A percentile compares a stretch with the other conserved stretches of the same genome.
Evolutionary conservation across 1,139 yeast genomes (phyloP).

Genomic region (Kodamaea fungicola): DNA sequence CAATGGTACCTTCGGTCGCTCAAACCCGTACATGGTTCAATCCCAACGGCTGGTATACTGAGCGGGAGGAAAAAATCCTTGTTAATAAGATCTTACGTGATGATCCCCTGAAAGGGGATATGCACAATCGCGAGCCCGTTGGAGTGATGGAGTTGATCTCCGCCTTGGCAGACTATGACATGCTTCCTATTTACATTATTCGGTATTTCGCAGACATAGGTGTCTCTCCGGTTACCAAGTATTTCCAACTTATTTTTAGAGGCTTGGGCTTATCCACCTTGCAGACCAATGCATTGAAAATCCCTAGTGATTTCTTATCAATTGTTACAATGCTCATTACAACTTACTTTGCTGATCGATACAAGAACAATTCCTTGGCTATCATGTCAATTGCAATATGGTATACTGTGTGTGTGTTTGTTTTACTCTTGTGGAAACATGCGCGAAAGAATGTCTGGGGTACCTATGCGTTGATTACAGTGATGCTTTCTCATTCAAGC

Average conservation of each 20-base stretch:
- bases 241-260: slow-evolving; percentile 50
- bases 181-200: slow-evolving; percentile 52
- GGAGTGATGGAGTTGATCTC: slow-evolving; percentile 33
- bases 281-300: slow-evolving; percentile 49
- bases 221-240: slow-evolving; percentile 36
- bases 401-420: slow-evolving; percentile 14
- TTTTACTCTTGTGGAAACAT: slow-evolving; percentile 16
- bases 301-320: slow-evolving; percentile 42
- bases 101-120: slow-evolving; percentile 70
- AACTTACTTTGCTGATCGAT: slow-evolving; percentile 37
- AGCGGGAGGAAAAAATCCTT: slow-evolving; percentile 57
- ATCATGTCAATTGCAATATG: slow-evolving; percentile 16
- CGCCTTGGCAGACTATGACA: slow-evolving; percentile 49
- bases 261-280: slow-evolving; percentile 55
- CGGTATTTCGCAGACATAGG: slow-evolving; percentile 48
- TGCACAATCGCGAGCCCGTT: slow-evolving; percentile 62
- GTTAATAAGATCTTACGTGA: slow-evolving; percentile 63
- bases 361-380: slow-evolving; percentile 29
- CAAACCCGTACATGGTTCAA: slow-evolving; percentile 52
- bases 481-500: slow-evolving; percentile 18
- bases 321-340: slow-evolving; percentile 36
- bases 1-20: slow-evolving; percentile 58
- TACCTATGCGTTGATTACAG: slow-evolving; percentile 17
- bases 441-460: slow-evolving; percentile 19
- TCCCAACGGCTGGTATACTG: slow-evolving; percentile 61